Evolutionary conservation across 148 eudicot species (phyloP).

Genomic region (Vaccinium vitisidaea): DNA sequence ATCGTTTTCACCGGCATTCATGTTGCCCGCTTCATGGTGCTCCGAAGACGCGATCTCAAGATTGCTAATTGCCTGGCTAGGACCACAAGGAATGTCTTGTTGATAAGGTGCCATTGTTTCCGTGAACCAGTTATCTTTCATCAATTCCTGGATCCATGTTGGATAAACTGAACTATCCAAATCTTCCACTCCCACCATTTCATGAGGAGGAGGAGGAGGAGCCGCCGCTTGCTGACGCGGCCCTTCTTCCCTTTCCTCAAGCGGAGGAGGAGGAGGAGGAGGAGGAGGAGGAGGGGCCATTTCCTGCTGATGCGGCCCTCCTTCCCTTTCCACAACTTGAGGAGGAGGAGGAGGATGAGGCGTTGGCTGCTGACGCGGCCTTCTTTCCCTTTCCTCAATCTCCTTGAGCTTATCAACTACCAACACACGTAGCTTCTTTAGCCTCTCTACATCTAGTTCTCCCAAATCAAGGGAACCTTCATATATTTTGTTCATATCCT

Average conservation of each 20-base stretch:
- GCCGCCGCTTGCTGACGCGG: not conserved
- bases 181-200: not conserved
- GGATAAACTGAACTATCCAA: not conserved
- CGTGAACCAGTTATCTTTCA: constrained; percentile 10
- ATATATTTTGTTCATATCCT: not conserved
- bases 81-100: not conserved
- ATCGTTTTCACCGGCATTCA: not conserved
- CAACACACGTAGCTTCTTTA: not conserved
- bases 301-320: too few relatives aligned
- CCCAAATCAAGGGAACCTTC: not conserved
- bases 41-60: not conserved
- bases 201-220: not conserved
- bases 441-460: not conserved
- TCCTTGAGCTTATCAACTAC: not conserved
- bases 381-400: not conserved
- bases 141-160: not conserved
- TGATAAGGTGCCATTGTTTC: not conserved
- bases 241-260: not conserved
- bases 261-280: not conserved
- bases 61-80: not conserved
- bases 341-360: too few relatives aligned
- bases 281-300: not conserved
- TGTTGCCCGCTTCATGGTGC: not conserved
- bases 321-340: not conserved
- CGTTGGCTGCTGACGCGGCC: not conserved